These are phyloP conservation scores for Heliosperma pusillum DNA, from an alignment of 148 eudicot genomes.

Conservation along the genomic window DNA sequence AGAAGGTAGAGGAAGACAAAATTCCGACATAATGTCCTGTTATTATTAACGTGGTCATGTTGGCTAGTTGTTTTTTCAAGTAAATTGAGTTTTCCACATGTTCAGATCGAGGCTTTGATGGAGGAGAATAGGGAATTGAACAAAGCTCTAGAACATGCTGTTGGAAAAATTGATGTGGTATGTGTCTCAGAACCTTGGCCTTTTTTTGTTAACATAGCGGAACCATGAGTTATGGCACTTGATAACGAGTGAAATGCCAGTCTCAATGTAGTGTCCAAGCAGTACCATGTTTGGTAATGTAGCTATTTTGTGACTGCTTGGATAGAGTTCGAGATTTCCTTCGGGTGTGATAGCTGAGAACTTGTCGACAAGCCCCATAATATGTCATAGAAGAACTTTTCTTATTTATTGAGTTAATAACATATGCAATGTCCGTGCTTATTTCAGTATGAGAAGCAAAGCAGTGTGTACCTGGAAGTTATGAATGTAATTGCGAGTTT, in stretches of 20 bases:
- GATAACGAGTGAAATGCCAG: too few species aligned
- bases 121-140: conserved; percentile 30
- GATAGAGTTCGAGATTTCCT: too few species aligned
- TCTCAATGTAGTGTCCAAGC: too few species aligned
- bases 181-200: neutral
- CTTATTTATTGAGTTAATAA: too few species aligned
- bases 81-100: neutral
- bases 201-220: too few species aligned
- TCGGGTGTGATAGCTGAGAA: too few species aligned
- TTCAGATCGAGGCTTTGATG: conserved; percentile 34
- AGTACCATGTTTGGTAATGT: neutral
- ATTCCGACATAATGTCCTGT: neutral
- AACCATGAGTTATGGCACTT: too few species aligned
- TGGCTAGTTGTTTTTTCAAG: neutral
- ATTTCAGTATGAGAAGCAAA: conserved; percentile 27
- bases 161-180: conserved; percentile 39
- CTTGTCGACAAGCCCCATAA: too few species aligned
- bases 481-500: conserved; percentile 20
- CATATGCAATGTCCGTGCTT: too few species aligned
- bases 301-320: neutral
- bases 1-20: conserved; percentile 12
- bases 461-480: conserved; percentile 10
- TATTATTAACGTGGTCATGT: neutral
- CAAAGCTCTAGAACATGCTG: conserved; percentile 28
- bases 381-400: too few species aligned